Evolutionary conservation across 352 stramenopile genomes (phyloP), one percentile per base, ranked within the genome.

Genomic region (Pythium utonaiense): DNA sequence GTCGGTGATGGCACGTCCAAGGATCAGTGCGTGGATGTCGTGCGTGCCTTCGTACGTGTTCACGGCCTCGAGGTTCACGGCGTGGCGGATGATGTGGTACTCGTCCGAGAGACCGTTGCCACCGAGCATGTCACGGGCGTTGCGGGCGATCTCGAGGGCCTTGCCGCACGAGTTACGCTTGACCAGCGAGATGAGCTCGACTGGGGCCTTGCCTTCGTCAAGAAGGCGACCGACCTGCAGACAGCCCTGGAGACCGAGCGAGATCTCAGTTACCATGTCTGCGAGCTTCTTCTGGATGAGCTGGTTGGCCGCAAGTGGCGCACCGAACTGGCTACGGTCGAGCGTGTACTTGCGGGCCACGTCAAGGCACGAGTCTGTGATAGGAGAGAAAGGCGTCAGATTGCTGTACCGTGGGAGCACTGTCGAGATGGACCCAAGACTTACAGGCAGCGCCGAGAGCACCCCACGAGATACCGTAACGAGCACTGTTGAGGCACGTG

Each of bases 31-130:
- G 73, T 99, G 97, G 33, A 99, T 84, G 73, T 99, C 97, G 71
- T 99, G 96, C 24, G 97, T 99, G 49, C 97, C 97, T 77, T 99
- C 97, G 78, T 99, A 99, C 19, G 97, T 99, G 80, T 99, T 99
- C 31, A 99, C 97, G 21, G 96, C 95, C 74, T 99, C 97, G 40
- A 99, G 78, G 66, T 99, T 99, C 68, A 98, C 95, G 27, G 97
- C 72, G 70, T 99, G 96, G 45, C 97, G 91, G 64, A 99, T 99
- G 56, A 99, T 79, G 71, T 99, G 96, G 79, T 99, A 99, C 70
- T 99, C 97, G 73, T 99, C 97, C 55, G 91, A 98, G 57, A 99
- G 95, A 25, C 97, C 97, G 74, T 99, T 99, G 54, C 95, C 97
- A 40, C 97, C 97, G 33, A 99, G 80, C 96, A 99, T 98, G 78